phyloP scores from a whole-genome alignment of 768 basidiomycete species.

The Leucocoprinus sp. region DNA sequence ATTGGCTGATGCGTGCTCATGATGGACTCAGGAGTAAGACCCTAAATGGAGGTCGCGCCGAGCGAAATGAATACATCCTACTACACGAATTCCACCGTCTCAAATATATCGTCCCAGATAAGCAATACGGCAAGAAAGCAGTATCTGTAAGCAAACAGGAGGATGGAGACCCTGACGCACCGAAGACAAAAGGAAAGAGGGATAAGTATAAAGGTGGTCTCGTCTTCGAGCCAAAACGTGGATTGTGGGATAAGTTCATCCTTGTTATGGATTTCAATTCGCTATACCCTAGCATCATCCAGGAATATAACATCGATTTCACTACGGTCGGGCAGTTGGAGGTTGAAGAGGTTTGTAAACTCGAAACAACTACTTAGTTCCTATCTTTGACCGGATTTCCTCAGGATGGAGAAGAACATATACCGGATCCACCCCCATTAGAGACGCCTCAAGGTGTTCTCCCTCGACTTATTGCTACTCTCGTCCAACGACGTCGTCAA shows the following conservation, averaged over 20 bases:
- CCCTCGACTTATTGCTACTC: slow-evolving; percentile 95
- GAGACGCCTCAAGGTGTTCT: slow-evolving; percentile 78
- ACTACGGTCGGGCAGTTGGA: slow-evolving; percentile 81
- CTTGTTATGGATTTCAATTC: slow-evolving; percentile 99
- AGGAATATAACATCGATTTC: slow-evolving; percentile 99
- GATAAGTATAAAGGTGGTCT: slow-evolving; percentile 99
- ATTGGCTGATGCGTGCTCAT: not conserved
- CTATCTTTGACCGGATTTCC: slow-evolving; percentile 1
- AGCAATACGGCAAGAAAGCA: slow-evolving; percentile 74
- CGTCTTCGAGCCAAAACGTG: slow-evolving; percentile 93
- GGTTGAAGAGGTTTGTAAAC: slow-evolving; percentile 41
- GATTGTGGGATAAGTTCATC: slow-evolving; percentile 94
- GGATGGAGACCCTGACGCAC: slow-evolving; percentile 36
- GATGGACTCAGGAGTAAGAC: slow-evolving; percentile 78
- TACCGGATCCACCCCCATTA: slow-evolving; percentile 78
- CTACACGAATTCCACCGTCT: slow-evolving; percentile 95
- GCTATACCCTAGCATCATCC: slow-evolving; percentile 97
- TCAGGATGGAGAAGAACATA: slow-evolving; percentile 64
- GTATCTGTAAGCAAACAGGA: slow-evolving; percentile 41
- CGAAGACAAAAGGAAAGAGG: slow-evolving; percentile 57
- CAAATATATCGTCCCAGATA: slow-evolving; percentile 96
- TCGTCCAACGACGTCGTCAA: slow-evolving; percentile 81
- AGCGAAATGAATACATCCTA: slow-evolving; percentile 98
- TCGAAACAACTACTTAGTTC: not conserved
- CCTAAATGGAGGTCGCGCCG: slow-evolving; percentile 92